Evolutionary conservation across 2,329 filamentous ascomycete species (phyloP), one percentile per base, ranked within the genome.

Genomic region (Albifimbria verrucaria): DNA sequence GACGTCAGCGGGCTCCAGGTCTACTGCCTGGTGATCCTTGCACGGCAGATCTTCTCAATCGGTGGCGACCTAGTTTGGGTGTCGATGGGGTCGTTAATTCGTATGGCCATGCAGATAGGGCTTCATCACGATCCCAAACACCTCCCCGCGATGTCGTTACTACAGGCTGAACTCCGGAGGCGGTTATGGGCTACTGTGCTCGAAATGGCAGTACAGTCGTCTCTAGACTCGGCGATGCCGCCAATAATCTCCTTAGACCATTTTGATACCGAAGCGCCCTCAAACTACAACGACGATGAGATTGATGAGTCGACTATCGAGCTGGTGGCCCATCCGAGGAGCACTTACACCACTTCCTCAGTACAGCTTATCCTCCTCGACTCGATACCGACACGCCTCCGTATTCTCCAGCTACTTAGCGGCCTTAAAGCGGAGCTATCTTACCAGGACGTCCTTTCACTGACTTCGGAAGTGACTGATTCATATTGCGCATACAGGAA

Each of bases 91-190:
- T 70, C 72, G 0, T 66, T 78, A 0, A 50, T 76, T 9, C 67
- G 73, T 44, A 61, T 52, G n/a, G 73, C 73, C 9, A 76, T 77
- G 72, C 69, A 75, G 48, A 70, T 77, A n/a, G 73, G 73, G 3
- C 55, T 77, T 6, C 72, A 77, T 55, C 71, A 72, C 9, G 74
- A 77, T 44, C 74, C 75, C 0, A 67, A 64, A 39, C 58, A 70
- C 48, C 63, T 76, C 5, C 68, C 68, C 1, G 21, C 52, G 7
- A 71, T 74, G 65, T 55, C 68, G 0, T 11, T 66, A 0, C 51
- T 76, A 3, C 65, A 72, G 41, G 66, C 66, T 1, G 74, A 77
- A 50, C 12, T 74, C 0, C 71, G 74, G 4, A 60, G 73, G 24
- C 64, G 75, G 18, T 59, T 77, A 2, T 78, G 75, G 74, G 69